Conservation (phyloP, 805 yeast species). For the Metschnikowia peoriensis region DNA sequence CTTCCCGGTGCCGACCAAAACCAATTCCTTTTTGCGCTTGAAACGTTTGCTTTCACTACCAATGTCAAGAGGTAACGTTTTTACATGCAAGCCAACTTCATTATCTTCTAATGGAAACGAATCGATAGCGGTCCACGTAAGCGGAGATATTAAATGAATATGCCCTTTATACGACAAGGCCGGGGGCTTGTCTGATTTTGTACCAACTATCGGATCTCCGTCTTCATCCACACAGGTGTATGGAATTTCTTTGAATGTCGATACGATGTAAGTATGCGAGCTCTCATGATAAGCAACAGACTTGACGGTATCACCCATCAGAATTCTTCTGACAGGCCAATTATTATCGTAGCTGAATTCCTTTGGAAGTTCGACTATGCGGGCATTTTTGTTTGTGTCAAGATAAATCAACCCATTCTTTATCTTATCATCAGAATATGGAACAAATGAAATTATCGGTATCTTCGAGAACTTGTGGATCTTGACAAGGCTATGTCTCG, state of each 20-base stretch:
- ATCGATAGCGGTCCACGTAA: constrained; percentile 76
- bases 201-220: constrained; percentile 59
- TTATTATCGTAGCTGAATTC: constrained; percentile 56
- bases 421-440: constrained; percentile 41
- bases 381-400: constrained; percentile 66
- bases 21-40: constrained; percentile 57
- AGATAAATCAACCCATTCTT: constrained; percentile 63
- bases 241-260: constrained; percentile 57
- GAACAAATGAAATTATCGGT: constrained; percentile 65
- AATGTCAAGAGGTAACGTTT: constrained; percentile 50
- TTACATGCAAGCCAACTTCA: constrained; percentile 60
- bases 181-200: constrained; percentile 47
- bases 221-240: constrained; percentile 75
- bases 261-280: constrained; percentile 59
- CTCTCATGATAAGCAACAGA: constrained; percentile 67
- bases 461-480: constrained; percentile 64
- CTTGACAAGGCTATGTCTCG: constrained; percentile 60
- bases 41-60: constrained; percentile 41
- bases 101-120: constrained; percentile 61
- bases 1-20: constrained; percentile 77
- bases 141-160: constrained; percentile 67
- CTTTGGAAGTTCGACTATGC: constrained; percentile 51
- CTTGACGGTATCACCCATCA: constrained; percentile 60
- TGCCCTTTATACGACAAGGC: constrained; percentile 60
- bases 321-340: constrained; percentile 54